Percentiles rank a stretch among this genome's conserved stretches.
Conservation (phyloP, 1,284 basidiomycete species). For the Cryptococcus floricola region DNA sequence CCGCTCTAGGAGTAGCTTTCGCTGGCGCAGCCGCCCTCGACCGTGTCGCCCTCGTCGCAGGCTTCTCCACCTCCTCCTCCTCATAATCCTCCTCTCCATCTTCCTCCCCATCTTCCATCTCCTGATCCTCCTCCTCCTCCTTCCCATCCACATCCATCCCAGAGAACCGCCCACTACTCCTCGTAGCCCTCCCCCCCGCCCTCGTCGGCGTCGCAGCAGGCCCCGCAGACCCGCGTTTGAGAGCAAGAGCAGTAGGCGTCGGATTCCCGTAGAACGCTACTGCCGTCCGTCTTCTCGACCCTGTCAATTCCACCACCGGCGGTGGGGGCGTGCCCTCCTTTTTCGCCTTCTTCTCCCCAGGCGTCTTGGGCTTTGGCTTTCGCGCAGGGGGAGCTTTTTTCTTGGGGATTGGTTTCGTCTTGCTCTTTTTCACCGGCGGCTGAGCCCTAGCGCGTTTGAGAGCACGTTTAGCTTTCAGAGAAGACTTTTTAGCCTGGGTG, state of each 20-base stretch:
- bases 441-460: slow-evolving; percentile 19
- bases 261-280: slow-evolving; percentile 43
- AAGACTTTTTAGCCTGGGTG: slow-evolving; percentile 33
- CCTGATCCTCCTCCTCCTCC: slow-evolving; percentile 3
- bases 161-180: slow-evolving; percentile 7
- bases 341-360: neutral
- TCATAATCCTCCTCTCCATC: too few relatives aligned
- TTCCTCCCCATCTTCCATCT: too few relatives aligned
- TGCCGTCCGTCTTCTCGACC: slow-evolving; percentile 30
- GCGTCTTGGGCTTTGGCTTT: slow-evolving; percentile 6
- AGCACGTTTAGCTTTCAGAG: slow-evolving; percentile 34
- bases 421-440: neutral
- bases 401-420: slow-evolving; percentile 14
- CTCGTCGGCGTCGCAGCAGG: neutral
- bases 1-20: too few relatives aligned
- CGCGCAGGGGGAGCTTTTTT: slow-evolving; percentile 23
- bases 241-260: slow-evolving; percentile 32
- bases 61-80: too few relatives aligned
- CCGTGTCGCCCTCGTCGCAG: too few relatives aligned
- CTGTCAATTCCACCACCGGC: slow-evolving; percentile 7
- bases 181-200: slow-evolving; percentile 4
- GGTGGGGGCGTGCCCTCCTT: neutral
- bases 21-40: too few relatives aligned
- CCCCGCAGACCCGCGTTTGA: slow-evolving; percentile 26
- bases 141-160: slow-evolving; percentile 11